phyloP scores from a whole-genome alignment of 192 early-diverging fungal species.

The Coemansia sp. region DNA sequence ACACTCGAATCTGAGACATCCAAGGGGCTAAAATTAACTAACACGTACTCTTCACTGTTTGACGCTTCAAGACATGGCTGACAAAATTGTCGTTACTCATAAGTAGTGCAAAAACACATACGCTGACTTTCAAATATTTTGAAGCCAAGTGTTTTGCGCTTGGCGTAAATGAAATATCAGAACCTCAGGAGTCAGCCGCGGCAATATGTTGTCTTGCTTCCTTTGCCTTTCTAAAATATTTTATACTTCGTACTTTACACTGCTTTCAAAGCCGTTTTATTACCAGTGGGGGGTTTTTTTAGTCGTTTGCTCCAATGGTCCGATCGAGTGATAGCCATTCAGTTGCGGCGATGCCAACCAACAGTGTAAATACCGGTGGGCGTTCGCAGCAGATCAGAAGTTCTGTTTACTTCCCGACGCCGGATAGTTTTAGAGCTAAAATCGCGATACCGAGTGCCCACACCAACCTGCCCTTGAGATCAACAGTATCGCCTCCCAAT shows the following conservation, averaged over 20 bases:
- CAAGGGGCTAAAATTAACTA: background rate
- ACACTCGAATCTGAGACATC: background rate
- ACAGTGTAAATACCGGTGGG: background rate
- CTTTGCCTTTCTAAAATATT: background rate
- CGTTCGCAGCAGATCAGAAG: background rate
- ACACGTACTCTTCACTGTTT: background rate
- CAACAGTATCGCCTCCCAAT: background rate
- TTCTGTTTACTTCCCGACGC: background rate
- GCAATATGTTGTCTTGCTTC: background rate
- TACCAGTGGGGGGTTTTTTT: background rate
- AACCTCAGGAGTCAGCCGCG: background rate
- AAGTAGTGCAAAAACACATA: background rate
- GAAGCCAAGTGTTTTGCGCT: background rate
- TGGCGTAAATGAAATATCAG: background rate
- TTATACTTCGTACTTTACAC: background rate
- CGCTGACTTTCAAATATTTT: background rate
- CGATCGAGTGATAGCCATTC: background rate
- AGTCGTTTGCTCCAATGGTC: background rate
- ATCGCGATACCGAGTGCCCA: too few species aligned
- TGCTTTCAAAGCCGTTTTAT: background rate
- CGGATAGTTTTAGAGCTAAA: background rate
- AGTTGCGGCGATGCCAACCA: background rate
- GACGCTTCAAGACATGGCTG: background rate
- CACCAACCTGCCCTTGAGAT: background rate
- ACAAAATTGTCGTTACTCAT: background rate